Conservation (phyloP, 192 early-diverging fungal genomes). For the Coemansia javaensis region DNA sequence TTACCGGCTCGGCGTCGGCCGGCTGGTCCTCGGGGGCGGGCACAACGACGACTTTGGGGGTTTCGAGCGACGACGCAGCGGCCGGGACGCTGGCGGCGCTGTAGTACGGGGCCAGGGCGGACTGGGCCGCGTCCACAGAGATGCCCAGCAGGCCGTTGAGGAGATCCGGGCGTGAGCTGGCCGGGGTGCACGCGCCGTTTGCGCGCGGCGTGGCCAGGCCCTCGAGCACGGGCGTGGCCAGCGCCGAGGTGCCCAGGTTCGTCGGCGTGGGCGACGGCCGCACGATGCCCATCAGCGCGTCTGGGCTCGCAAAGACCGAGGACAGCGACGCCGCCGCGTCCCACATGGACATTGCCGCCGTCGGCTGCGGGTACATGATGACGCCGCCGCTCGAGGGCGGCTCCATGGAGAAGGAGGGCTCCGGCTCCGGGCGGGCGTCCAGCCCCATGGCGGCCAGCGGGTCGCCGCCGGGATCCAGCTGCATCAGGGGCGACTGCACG, state of each 20-base stretch:
- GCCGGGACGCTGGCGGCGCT: neutral
- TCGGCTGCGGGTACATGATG: slow-evolving; percentile 25
- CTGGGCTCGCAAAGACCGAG: slow-evolving; percentile 24
- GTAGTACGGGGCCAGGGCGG: slow-evolving; percentile 32
- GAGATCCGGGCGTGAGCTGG: too few species aligned
- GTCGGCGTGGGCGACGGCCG: slow-evolving; percentile 32
- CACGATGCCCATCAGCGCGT: slow-evolving; percentile 32
- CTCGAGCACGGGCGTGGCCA: slow-evolving; percentile 30
- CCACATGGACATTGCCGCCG: slow-evolving; percentile 7
- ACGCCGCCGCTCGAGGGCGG: slow-evolving; percentile 2
- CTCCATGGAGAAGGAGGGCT: too few species aligned
- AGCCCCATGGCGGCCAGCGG: slow-evolving; percentile 5
- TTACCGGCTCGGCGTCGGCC: too few species aligned
- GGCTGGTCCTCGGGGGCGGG: too few species aligned
- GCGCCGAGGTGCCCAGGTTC: slow-evolving; percentile 24
- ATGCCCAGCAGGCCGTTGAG: too few species aligned
- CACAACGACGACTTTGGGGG: neutral
- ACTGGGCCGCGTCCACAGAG: neutral
- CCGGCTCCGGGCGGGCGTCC: neutral
- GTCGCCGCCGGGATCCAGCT: neutral
- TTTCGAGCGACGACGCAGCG: neutral
- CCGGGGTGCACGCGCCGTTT: too few species aligned
- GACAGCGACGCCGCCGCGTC: slow-evolving; percentile 27
- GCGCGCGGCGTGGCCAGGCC: neutral
- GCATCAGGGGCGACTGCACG: slow-evolving; percentile 1